Evolutionary conservation across 2,329 filamentous ascomycete species (phyloP).

Genomic region (Eutypella sp.): DNA sequence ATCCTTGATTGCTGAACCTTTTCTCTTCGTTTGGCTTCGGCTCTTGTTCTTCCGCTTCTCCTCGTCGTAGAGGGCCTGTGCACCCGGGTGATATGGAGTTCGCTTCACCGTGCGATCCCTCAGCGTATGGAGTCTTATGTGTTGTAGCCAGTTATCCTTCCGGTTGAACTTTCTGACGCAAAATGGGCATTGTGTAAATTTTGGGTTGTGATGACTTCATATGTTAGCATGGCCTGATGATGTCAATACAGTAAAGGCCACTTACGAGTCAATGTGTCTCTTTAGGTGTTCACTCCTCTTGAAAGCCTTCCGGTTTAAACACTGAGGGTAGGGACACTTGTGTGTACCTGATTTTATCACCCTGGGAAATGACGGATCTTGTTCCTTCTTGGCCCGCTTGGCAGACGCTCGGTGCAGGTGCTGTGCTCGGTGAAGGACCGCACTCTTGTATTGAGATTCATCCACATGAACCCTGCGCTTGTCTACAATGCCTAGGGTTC

Average conservation of each 20-base stretch:
- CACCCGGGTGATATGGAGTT: conserved; percentile 25
- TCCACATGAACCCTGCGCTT: conserved; percentile 37
- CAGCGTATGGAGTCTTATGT: conserved; percentile 33
- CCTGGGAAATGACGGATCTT: conserved; percentile 8
- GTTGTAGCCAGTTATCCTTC: conserved; percentile 33
- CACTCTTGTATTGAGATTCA: conserved; percentile 39
- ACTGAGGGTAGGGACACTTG: conserved; percentile 41
- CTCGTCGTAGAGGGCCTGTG: conserved; percentile 17
- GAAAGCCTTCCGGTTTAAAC: conserved; percentile 38
- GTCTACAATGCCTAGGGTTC: conserved; percentile 20
- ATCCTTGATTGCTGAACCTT: conserved; percentile 5
- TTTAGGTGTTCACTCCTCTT: conserved; percentile 52
- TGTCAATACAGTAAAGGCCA: background rate
- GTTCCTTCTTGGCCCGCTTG: conserved; percentile 9
- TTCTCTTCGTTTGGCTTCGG: conserved; percentile 17
- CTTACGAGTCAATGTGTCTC: conserved; percentile 47
- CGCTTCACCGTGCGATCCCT: conserved; percentile 26
- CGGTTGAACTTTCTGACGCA: conserved; percentile 30
- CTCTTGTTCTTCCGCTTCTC: conserved; percentile 19
- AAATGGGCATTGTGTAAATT: conserved; percentile 16
- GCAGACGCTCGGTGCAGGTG: conserved; percentile 10
- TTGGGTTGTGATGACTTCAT: conserved; percentile 22
- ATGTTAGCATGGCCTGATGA: background rate
- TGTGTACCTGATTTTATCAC: conserved; percentile 22
- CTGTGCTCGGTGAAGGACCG: conserved; percentile 39